Evolutionary conservation across 108 stramenopile genomes (phyloP).

Genomic region (Pseudonitzschia multiseries): DNA sequence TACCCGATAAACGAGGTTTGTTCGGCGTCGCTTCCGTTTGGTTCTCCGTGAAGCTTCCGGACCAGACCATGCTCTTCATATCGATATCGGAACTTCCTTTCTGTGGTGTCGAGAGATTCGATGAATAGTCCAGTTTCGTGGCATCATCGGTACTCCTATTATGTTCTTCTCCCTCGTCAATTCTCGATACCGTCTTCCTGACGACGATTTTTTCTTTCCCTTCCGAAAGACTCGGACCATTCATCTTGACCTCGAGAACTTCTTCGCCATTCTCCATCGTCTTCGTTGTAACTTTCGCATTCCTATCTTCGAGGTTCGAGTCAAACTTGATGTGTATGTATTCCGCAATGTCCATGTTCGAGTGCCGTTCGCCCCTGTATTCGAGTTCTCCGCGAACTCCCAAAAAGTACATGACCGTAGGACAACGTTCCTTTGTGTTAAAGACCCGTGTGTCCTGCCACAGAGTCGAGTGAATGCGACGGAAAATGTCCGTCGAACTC

Average conservation of each 20-base stretch:
- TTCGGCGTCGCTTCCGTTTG: constrained; percentile 8
- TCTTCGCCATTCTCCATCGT: constrained; percentile 21
- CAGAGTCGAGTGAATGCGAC: constrained; percentile 67
- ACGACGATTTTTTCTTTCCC: constrained; percentile 1
- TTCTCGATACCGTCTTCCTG: not conserved
- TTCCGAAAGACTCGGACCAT: constrained; percentile 5
- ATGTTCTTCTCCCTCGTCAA: not conserved
- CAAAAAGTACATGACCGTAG: constrained; percentile 93
- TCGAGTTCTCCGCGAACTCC: constrained; percentile 69
- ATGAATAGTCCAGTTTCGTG: not conserved
- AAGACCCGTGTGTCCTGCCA: constrained; percentile 91
- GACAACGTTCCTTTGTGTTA: constrained; percentile 95
- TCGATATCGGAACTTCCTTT: not conserved
- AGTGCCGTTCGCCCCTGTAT: constrained; percentile 38
- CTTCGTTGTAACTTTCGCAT: constrained; percentile 1
- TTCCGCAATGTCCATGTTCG: constrained; percentile 91
- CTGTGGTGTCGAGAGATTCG: not conserved
- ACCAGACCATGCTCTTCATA: constrained; percentile 24
- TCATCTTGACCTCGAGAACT: not conserved
- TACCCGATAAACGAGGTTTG: not conserved
- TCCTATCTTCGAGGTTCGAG: constrained; percentile 7
- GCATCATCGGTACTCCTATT: not conserved
- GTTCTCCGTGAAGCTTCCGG: constrained; percentile 23
- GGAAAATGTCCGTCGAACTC: constrained; percentile 89
- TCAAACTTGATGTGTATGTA: constrained; percentile 89